Base-by-base conservation (phyloP, 1,139 yeast species). In the Lodderomyces orthopsilosis region DNA sequence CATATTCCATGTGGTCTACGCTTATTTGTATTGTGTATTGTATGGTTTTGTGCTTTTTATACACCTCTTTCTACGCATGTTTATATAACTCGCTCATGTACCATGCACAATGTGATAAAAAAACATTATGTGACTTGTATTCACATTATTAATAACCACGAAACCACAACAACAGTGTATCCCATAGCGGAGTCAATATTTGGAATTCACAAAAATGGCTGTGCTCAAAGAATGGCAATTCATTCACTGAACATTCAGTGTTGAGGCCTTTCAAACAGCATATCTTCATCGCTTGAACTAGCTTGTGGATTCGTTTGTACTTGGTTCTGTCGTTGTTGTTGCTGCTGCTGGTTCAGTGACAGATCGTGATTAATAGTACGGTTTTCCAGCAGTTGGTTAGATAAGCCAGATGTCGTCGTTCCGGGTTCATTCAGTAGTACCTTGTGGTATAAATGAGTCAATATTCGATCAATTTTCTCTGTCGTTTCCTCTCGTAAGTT, bases 341-440 rank as follows among this genome's bases (percentile, higher is more conserved):
- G 38, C 21, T 39, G 24, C 13, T 40, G 42, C 9, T 40, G 22
- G 10, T 18, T 17, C 24, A 34, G n/a, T n/a, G 37, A 18, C 23
- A 19, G 23, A 19, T 15, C 17, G 3, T 34, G 9, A 12, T 14
- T 13, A 7, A 12, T 15, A 27, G 32, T n/a, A 27, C 32, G 27
- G 9, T 24, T 6, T 10, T 24, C 27, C n/a, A 7, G 10, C 27
- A 21, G 23, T 6, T 24, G 27, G n/a, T 17, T 17, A 17, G 21
- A 9, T 9, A 12, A 12, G 21, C 7, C 22, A 32, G 21, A 15
- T 30, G 4, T 30, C 23, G 6, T 9, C 15, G 27, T 6, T 8
- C n/a, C 27, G 9, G n/a, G n/a, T 10, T 13, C 34, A 30, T 13
- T 7, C 34, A 30, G 19, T 15, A 3, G 17, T 8, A 15, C 12